phyloP scores from a whole-genome alignment of 441 rosid species.

The Bruguiera hainesii region DNA sequence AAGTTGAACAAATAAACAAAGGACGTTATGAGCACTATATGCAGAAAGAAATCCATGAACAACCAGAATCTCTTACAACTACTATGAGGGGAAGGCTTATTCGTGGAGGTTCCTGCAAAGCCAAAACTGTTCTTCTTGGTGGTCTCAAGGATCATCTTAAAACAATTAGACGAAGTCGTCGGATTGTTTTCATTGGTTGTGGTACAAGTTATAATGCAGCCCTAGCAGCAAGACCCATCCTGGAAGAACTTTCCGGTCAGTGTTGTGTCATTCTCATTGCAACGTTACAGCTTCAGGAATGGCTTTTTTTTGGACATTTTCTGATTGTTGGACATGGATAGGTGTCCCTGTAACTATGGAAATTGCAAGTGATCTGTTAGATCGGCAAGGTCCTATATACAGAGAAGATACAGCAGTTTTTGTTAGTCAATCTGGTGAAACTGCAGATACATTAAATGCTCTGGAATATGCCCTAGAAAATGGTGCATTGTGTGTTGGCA shows the following conservation, averaged over 20 bases:
- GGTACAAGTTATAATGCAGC: slow-evolving; percentile 99
- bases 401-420: slow-evolving; percentile 97
- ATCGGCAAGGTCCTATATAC: slow-evolving; percentile 90
- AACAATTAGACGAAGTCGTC: slow-evolving; percentile 81
- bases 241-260: slow-evolving; percentile 94
- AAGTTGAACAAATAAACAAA: slow-evolving; percentile 95
- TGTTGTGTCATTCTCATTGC: slow-evolving; percentile 12
- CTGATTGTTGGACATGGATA: slow-evolving; percentile 15
- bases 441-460: slow-evolving; percentile 91
- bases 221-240: slow-evolving; percentile 85
- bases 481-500: slow-evolving; percentile 96
- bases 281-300: slow-evolving; percentile 6
- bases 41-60: slow-evolving; percentile 99
- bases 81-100: slow-evolving; percentile 96
- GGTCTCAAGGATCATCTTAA: slow-evolving; percentile 95
- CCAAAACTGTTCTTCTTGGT: slow-evolving; percentile 82
- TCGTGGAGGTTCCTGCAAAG: slow-evolving; percentile 79
- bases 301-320: not conserved
- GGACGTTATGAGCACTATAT: slow-evolving; percentile 87
- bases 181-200: slow-evolving; percentile 87
- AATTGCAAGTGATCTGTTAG: slow-evolving; percentile 96
- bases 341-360: slow-evolving; percentile 97
- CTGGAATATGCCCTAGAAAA: slow-evolving; percentile 80
- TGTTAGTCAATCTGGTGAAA: slow-evolving; percentile 99
- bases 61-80: slow-evolving; percentile 90